Base-by-base conservation (phyloP, 176 grass and related monocot species). In the bread wheat (Triticum aestivum) region DNA sequence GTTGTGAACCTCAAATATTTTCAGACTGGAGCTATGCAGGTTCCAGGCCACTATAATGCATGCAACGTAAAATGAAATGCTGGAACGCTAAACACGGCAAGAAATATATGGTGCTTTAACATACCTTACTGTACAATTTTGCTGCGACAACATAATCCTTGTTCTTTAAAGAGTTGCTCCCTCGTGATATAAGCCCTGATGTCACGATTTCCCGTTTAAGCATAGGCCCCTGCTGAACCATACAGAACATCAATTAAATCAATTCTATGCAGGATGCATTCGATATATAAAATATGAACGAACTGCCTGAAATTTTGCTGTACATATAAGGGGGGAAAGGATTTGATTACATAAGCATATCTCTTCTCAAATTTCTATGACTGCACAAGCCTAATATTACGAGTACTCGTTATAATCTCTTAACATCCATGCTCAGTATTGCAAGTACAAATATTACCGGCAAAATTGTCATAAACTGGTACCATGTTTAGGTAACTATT, bases 81-180 rank as follows among this genome's bases (percentile, higher is more conserved):
- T 41, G 69, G n/a, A 71, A 41, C 9, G 69, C 69, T 71, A 41
- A 41, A 71, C 4, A 21, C 8, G 1, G 9, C 33, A 71, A 71
- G 69, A 39, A 70, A 70, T 39, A 70, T 63, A 49, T 64, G 82
- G 38, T 64, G 10, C 51, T 75, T n/a, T 61, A 74, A 70, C 32
- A 64, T 84, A 75, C 82, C 71, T 84, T 32, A 65, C 71, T 65
- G 39, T 65, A 84, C 58, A 84, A 84, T 75, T 58, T 26, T 84
- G 71, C 62, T 75, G 82, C 71, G 47, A 61, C 45, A 75, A 49
- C 5, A 84, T 76, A 84, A 75, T 84, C 82, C 10, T 75, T 62
- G 49, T 75, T 84, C 38, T 63, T 61, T 45, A 84, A 63, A 24
- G 71, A 73, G 38, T 35, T 75, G 8, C 39, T 84, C 38, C 72